A percentile compares a stretch with the other conserved stretches of the same genome.
Evolutionary conservation across 2,329 filamentous ascomycete species (phyloP).

Genomic region (Sordariomycetes sp.): DNA sequence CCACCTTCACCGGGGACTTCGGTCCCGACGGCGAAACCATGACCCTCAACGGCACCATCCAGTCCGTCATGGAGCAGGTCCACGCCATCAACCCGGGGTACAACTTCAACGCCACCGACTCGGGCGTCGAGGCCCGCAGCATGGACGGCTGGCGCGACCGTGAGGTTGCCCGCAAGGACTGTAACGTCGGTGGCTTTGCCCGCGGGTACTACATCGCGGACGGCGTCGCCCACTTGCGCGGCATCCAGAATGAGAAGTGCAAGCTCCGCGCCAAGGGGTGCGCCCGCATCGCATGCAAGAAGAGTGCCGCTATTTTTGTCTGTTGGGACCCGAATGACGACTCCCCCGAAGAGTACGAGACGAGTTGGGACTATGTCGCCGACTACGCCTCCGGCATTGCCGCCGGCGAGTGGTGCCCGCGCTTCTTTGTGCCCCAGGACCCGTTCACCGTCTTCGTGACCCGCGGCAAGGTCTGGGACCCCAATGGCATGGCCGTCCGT

Average conservation of each 20-base stretch:
- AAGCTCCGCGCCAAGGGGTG: background rate
- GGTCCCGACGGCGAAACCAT: background rate
- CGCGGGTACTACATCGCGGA: background rate
- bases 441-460: background rate
- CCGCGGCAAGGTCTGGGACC: conserved; percentile 1
- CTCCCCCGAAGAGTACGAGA: background rate
- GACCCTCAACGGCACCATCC: conserved; percentile 2
- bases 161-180: background rate
- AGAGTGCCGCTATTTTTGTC: background rate
- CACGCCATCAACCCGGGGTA: background rate
- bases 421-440: background rate
- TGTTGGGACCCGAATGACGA: background rate
- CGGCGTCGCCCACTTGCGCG: background rate
- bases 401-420: background rate
- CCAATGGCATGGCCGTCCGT: background rate
- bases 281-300: background rate
- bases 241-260: background rate
- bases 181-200: background rate
- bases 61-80: conserved; percentile 1
- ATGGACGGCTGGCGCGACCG: background rate
- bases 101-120: background rate
- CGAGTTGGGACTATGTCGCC: background rate
- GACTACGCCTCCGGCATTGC: conserved; percentile 1
- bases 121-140: background rate
- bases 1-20: background rate